These are phyloP conservation scores for Thermochaetoides thermophila DNA, from an alignment of 495 filamentous ascomycete species.

Conservation along the genomic window DNA sequence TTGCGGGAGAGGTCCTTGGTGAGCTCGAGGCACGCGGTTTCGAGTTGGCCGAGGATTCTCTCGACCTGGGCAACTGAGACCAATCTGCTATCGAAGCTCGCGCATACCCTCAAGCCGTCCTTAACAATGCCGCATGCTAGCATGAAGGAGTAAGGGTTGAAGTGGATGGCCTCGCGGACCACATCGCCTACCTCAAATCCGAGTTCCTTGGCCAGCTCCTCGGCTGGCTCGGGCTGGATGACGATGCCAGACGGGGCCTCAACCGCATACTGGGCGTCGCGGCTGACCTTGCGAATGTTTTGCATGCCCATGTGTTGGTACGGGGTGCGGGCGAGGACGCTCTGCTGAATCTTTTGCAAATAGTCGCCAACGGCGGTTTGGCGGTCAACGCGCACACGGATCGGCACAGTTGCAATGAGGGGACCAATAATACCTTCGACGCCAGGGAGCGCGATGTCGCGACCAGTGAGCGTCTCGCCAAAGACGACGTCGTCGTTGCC, in stretches of 20 bases:
- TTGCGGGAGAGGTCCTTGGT: background rate
- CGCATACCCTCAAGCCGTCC: conserved; percentile 6
- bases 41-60: conserved; percentile 7
- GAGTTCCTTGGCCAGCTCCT: conserved; percentile 20
- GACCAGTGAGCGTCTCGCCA: conserved; percentile 27
- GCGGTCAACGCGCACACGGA: conserved; percentile 23
- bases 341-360: conserved; percentile 38
- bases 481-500: conserved; percentile 27
- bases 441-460: conserved; percentile 29
- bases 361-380: conserved; percentile 9
- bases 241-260: conserved; percentile 37
- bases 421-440: conserved; percentile 36
- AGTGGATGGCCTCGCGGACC: conserved; percentile 7
- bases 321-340: conserved; percentile 36
- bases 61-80: conserved; percentile 2
- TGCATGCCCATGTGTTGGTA: conserved; percentile 58
- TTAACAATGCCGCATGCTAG: conserved; percentile 5
- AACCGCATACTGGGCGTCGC: conserved; percentile 48
- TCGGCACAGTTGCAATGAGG: conserved; percentile 43
- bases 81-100: conserved; percentile 8
- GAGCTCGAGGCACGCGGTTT: conserved; percentile 5
- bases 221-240: conserved; percentile 28
- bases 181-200: conserved; percentile 19
- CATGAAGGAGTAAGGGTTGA: conserved; percentile 11
- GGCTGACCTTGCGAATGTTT: conserved; percentile 46